phyloP scores from a whole-genome alignment of 768 basidiomycete species.

The Boletellus ananiceps region DNA sequence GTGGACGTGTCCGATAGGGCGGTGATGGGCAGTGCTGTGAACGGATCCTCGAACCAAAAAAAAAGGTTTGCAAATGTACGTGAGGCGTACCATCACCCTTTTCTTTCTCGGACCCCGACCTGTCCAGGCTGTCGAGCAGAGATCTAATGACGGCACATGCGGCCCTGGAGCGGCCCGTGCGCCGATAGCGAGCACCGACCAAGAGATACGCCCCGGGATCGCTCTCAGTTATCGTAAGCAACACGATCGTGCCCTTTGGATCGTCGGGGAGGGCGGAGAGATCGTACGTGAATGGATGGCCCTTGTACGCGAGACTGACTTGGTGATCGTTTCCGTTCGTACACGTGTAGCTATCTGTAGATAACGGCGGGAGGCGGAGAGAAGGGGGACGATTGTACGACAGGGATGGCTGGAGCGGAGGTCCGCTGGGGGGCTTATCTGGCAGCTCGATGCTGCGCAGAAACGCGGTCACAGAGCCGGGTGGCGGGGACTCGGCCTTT shows the following conservation, averaged over 20 bases:
- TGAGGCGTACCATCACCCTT: conserved; percentile 25
- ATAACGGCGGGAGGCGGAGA: conserved; percentile 11
- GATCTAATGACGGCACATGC: conserved; percentile 27
- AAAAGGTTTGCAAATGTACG: conserved; percentile 2
- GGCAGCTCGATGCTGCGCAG: conserved; percentile 24
- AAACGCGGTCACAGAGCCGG: conserved; percentile 20
- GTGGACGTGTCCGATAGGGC: conserved; percentile 5
- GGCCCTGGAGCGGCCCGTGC: conserved; percentile 30
- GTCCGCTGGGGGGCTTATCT: conserved; percentile 10
- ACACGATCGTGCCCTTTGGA: conserved; percentile 23
- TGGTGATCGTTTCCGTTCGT: conserved; percentile 10
- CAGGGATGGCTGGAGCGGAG: conserved; percentile 6
- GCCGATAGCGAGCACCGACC: conserved; percentile 31
- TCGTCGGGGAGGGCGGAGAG: conserved; percentile 28
- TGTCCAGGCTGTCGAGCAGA: conserved; percentile 16
- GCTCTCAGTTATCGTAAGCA: conserved; percentile 25
- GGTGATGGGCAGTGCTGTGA: conserved; percentile 9
- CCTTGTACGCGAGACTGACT: conserved; percentile 25
- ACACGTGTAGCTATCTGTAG: conserved; percentile 3
- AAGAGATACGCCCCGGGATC: conserved; percentile 32
- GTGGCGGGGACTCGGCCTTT: conserved; percentile 10
- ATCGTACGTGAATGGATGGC: conserved; percentile 27
- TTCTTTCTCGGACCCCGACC: conserved; percentile 13
- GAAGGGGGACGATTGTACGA: background rate
- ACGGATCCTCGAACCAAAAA: conserved; percentile 14